phyloP scores from a whole-genome alignment of 352 stramenopile genomes.

The Globisporangium alternatum region DNA sequence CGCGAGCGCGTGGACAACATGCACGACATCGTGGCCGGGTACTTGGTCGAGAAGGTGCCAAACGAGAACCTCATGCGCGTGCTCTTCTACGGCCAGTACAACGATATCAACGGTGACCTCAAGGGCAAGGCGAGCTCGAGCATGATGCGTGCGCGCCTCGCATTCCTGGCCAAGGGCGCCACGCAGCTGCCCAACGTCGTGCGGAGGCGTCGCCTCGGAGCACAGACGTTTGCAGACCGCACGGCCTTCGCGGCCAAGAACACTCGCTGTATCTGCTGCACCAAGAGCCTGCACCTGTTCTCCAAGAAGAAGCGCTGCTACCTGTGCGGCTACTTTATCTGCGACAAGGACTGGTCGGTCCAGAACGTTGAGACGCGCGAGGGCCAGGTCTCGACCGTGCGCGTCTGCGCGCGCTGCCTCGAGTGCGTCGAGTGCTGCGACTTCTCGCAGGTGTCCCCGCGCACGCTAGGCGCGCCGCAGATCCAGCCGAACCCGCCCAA shows the following conservation, averaged over 20 bases:
- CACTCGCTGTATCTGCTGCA: slow-evolving; percentile 54
- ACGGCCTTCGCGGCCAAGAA: slow-evolving; percentile 46
- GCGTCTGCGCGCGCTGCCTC: slow-evolving; percentile 47
- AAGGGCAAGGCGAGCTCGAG: slow-evolving; percentile 13
- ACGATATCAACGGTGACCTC: slow-evolving; percentile 11
- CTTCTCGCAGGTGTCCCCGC: slow-evolving; percentile 40
- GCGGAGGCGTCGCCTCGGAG: slow-evolving; percentile 52
- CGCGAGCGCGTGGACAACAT: slow-evolving; percentile 30
- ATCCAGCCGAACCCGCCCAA: slow-evolving; percentile 21
- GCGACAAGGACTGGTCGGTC: slow-evolving; percentile 34
- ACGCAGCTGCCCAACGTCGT: slow-evolving; percentile 44
- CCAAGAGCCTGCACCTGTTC: slow-evolving; percentile 36
- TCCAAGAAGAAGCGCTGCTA: slow-evolving; percentile 35
- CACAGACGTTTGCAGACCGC: slow-evolving; percentile 48
- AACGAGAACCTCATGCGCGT: slow-evolving; percentile 36
- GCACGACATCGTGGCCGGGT: slow-evolving; percentile 31
- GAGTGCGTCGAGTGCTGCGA: slow-evolving; percentile 51
- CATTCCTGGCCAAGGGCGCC: slow-evolving; percentile 33
- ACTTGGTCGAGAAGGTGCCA: slow-evolving; percentile 30
- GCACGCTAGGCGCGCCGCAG: slow-evolving; percentile 21
- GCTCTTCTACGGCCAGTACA: slow-evolving; percentile 36
- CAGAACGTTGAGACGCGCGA: slow-evolving; percentile 24
- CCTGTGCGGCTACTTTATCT: slow-evolving; percentile 37
- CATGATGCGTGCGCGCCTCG: slow-evolving; percentile 29
- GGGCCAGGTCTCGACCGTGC: slow-evolving; percentile 37